Base-by-base conservation (phyloP, 805 yeast species). In the Ogataea nonfermentans region DNA sequence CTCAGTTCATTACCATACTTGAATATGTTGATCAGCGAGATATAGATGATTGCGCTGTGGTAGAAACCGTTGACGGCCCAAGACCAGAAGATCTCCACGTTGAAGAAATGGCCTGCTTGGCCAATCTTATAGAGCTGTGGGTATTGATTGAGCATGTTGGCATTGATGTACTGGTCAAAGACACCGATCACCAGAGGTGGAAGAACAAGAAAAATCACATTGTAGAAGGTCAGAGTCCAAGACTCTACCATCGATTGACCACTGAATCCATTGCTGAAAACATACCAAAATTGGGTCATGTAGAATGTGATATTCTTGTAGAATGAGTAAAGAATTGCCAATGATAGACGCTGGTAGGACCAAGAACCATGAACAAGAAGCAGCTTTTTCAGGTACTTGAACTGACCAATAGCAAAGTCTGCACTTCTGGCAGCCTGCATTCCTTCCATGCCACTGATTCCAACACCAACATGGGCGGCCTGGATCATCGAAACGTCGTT, bases 351-450 rank as follows among this genome's bases (percentile, higher is more conserved):
- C 59, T 90, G 97, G 60, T 93, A 93, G 29, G 96, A 87, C 99
- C 99, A 93, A 7, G 96, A 68, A 2, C 99, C 99, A 62, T 93
- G 99, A 9, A 93, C 99, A 31, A 93, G 70, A 30, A 93, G 66
- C 40, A 93, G 66, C 59, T 86, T 89, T 54, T 80, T 78, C 66
- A 93, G 71, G 61, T 78, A 93, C 59, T 81, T 81, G 74, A 93
- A 93, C 61, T 93, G 98, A 0, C 96, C 98, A 62, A 95, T 88
- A 1, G 98, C 89, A 44, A 93, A 79, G 70, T 93, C 99, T 0
- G 99, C 98, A 61, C 95, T 83, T 61, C 99, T 76, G 0, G 99
- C 97, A 9, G 99, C 99, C 65, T 93, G 99, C 88, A 90, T 89
- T 51, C 99, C 99, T 67, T 93, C 99, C 91, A 89, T 84, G 49